A percentile compares a stretch with the other conserved stretches of the same genome.
Conservation (phyloP, 2,329 filamentous ascomycete species). For the Rasamsonia emersonii region DNA sequence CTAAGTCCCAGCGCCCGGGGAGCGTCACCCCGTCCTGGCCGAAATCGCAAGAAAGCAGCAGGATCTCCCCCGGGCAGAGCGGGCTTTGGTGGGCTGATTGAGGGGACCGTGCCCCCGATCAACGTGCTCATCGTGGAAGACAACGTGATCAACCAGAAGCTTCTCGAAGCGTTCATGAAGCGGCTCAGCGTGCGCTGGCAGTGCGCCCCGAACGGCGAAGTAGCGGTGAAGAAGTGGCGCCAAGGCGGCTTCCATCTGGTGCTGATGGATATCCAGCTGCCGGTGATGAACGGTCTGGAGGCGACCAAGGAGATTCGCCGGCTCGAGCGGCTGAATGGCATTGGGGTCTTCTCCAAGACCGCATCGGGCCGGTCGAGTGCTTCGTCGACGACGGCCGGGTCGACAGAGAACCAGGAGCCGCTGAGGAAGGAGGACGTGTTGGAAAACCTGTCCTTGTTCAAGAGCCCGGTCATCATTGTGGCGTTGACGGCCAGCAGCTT, state of each 20-base stretch:
- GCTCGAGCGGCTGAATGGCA: conserved; percentile 80
- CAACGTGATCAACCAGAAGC: conserved; percentile 92
- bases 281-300: conserved; percentile 90
- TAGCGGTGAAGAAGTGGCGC: conserved; percentile 90
- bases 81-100: conserved; percentile 56
- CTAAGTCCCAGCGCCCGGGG: conserved; percentile 31
- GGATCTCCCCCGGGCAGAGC: conserved; percentile 22
- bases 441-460: conserved; percentile 55
- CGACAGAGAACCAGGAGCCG: conserved; percentile 12
- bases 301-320: conserved; percentile 91
- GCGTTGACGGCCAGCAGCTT: conserved; percentile 89
- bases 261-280: conserved; percentile 96
- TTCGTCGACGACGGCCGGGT: conserved; percentile 16
- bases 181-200: conserved; percentile 91
- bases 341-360: conserved; percentile 77
- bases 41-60: conserved; percentile 27
- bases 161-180: conserved; percentile 93
- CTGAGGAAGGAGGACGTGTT: conserved; percentile 30
- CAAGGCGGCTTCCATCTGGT: conserved; percentile 90
- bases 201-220: conserved; percentile 90
- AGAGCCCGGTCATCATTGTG: conserved; percentile 95
- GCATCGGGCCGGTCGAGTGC: conserved; percentile 46
- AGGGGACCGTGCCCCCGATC: conserved; percentile 83
- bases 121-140: conserved; percentile 97
- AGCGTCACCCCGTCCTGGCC: conserved; percentile 39